Base-by-base conservation (phyloP, 345 rosid genomes). In the Eucalyptus curtisii region DNA sequence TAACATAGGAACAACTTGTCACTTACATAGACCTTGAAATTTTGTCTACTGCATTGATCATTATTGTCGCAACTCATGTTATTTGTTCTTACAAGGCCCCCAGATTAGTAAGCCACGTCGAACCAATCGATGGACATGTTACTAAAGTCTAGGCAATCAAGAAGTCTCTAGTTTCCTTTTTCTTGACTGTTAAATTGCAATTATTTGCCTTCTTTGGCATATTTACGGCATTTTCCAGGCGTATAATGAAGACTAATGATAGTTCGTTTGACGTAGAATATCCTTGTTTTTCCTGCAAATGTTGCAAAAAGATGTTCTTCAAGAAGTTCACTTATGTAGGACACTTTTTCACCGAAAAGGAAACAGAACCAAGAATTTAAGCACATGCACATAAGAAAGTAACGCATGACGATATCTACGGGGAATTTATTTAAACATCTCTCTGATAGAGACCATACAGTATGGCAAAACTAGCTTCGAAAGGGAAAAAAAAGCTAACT, bases 281-380 rank as follows among this genome's bases (percentile, higher is more conserved):
- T 66, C 79, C 40, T 31, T 15, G 42, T 52, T 66, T 66, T 66
- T 66, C 79, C 79, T 66, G 79, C 40, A 31, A 16, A 31, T 1
- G 3, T n/a, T 31, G 79, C 79, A 31, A 2, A 31, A 66, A 0
- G 79, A 66, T 66, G 79, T 0, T 61, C 71, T 61, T 61, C 71
- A 4, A 8, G 40, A 31, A 3, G 1, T 31, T 16, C 79, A 15
- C 40, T 66, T 7, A 1, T 10, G 27, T 1, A 2, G 6, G 27
- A 76, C 82, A 20, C 82, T 40, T 76, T 0, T 40, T 76, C 82
- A 76, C 82, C 0, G 13, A 3, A 76, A 11, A 10, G 10, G 82
- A 76, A 37, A 37, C 47, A 76, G 14, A 76, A 76, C 8, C 10
- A 5, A 19, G 45, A 76, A 76, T 76, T 37, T 37, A 37, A 76